Conservation (phyloP, 1,284 basidiomycete genomes). For the Pseudomicrostroma phylloplanum region DNA sequence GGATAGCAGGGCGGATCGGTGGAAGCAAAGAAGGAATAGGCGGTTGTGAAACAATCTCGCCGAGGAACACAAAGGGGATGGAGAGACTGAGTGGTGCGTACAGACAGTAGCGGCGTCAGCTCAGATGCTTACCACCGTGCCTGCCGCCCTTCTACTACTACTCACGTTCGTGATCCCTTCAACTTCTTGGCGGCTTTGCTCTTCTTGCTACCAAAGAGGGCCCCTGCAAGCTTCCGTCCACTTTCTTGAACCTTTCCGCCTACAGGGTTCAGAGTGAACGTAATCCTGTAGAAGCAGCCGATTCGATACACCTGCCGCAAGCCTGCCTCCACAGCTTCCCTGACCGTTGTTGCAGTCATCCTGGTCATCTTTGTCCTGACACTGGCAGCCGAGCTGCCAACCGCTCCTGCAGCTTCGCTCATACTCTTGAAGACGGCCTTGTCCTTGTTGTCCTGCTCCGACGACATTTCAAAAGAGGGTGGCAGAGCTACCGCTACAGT, state of each 20-base stretch:
- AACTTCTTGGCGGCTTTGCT: conserved; percentile 18
- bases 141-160: background rate
- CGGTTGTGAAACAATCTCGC: conserved; percentile 30
- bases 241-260: conserved; percentile 1
- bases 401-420: background rate
- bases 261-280: conserved; percentile 21
- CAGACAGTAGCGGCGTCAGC: background rate
- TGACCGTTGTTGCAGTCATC: conserved; percentile 10
- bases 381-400: conserved; percentile 1
- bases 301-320: conserved; percentile 37
- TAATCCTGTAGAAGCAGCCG: conserved; percentile 43
- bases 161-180: conserved; percentile 10
- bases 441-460: conserved; percentile 27
- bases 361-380: conserved; percentile 4
- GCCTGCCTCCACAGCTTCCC: conserved; percentile 25
- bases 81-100: conserved; percentile 21
- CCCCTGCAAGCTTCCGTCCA: conserved; percentile 1
- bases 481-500: conserved; percentile 35
- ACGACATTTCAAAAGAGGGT: conserved; percentile 41
- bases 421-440: conserved; percentile 27
- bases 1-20: conserved; percentile 27
- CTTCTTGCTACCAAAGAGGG: conserved; percentile 16
- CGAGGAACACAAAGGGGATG: conserved; percentile 41
- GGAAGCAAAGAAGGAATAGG: conserved; percentile 30
- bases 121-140: background rate